Percentiles rank a stretch among this genome's conserved stretches.
phyloP scores from a whole-genome alignment of 116 monocot species.

The Trichopus zeylanicus region DNA sequence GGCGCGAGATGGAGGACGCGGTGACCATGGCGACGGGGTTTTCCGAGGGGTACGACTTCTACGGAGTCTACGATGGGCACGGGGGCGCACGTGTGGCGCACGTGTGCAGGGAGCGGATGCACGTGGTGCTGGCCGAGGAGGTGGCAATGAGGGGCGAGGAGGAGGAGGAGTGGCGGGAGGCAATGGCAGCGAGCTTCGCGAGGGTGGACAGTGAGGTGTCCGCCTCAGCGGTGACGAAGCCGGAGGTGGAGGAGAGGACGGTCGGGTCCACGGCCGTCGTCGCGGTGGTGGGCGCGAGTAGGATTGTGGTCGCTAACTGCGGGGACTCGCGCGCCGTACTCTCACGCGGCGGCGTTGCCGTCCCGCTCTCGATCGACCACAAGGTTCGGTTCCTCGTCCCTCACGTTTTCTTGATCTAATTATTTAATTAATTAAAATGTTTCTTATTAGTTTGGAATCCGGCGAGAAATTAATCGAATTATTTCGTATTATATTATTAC shows the following conservation, averaged over 20 bases:
- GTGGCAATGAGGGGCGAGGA: slow-evolving; percentile 4
- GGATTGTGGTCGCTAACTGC: slow-evolving; percentile 39
- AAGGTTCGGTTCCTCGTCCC: slow-evolving; percentile 16
- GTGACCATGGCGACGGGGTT: slow-evolving; percentile 20
- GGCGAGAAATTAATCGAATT: no score
- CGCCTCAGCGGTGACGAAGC: slow-evolving; percentile 5
- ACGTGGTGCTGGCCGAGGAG: slow-evolving; percentile 29
- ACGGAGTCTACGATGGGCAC: slow-evolving; percentile 50
- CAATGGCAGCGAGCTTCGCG: slow-evolving; percentile 19
- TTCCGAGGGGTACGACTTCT: slow-evolving; percentile 25
- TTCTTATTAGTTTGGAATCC: no score
- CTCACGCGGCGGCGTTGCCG: slow-evolving; percentile 19
- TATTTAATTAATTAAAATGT: neutral
- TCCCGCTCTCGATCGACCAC: slow-evolving; percentile 38
- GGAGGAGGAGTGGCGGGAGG: slow-evolving; percentile 13
- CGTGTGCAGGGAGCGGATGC: slow-evolving; percentile 30
- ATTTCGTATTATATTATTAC: neutral
- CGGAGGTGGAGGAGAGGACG: slow-evolving; percentile 13
- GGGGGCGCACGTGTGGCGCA: slow-evolving; percentile 33
- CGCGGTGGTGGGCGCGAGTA: slow-evolving; percentile 13
- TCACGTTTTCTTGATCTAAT: neutral
- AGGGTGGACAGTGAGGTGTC: slow-evolving; percentile 22
- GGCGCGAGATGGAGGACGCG: slow-evolving; percentile 49
- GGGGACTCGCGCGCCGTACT: slow-evolving; percentile 49
- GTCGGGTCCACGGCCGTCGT: slow-evolving; percentile 48